Base-by-base conservation (phyloP, 139 green algal species). In the Prasinococcaceae sp. region DNA sequence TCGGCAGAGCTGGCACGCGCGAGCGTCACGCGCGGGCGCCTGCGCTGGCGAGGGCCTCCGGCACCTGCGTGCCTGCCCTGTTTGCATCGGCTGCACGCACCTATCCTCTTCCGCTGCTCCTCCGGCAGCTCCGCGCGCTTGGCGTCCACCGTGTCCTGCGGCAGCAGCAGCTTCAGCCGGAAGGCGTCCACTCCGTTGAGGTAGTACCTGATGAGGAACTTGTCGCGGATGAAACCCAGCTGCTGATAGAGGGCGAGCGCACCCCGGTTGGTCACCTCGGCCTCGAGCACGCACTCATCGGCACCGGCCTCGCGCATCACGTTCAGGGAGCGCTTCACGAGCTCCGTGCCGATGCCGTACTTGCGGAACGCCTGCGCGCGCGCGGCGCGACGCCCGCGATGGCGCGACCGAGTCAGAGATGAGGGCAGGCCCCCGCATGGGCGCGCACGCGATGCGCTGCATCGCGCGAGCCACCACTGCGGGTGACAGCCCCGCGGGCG, bases 161-260 rank as follows among this genome's bases (percentile, higher is more conserved):
- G 90, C 41, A 98, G 61, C 55, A 88, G 62, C 53, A 98, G 78
- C 76, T 97, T 98, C 1, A 98, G 66, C 1, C 90, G 73, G 70
- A 84, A 98, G 3, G 90, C 90, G 53, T 97, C 90, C 6, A 55
- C 66, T 22, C 88, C 88, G 30, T 79, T 94, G 23, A 98, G 57
- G 64, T 98, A 98, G 69, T 98, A 98, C 60, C 85, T 86, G 58
- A 83, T 66, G 22, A 98, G 71, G 1, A 84, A 70, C 72, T 98
- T 98, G 61, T 95, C 90, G 1, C 85, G 61, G n/a, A 98, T 76
- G 51, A 98, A 98, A n/a, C 90, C 90, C 27, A 98, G 76, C 17
- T 75, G 76, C 36, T 84, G 53, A 73, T 99, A 99, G 48, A 99
- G 75, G 5, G 69, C 62, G 9, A 99, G 68, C 16, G 90, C 90